phyloP scores from a whole-genome alignment of 2,329 filamentous ascomycete genomes.

The Cytospora piceicola region DNA sequence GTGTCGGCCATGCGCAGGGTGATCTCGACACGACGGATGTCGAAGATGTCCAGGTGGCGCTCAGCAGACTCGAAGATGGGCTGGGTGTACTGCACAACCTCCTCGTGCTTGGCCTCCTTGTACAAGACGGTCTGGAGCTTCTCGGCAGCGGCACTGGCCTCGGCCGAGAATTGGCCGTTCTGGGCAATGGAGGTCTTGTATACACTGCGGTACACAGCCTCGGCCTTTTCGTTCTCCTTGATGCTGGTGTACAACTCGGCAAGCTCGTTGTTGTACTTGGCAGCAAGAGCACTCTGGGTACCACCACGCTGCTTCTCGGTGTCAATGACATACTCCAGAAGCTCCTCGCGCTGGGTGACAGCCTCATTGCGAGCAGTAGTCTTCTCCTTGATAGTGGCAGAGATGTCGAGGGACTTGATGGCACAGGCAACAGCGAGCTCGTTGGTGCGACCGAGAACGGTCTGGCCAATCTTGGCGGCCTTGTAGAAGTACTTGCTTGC shows the following conservation, averaged over 20 bases:
- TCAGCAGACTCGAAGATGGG: conserved; percentile 31
- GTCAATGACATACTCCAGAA: conserved; percentile 31
- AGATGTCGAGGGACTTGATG: conserved; percentile 27
- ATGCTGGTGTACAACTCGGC: conserved; percentile 31
- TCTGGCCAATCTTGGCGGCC: conserved; percentile 29
- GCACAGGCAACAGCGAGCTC: conserved; percentile 29
- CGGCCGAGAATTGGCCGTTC: conserved; percentile 27
- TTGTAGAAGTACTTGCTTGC: conserved; percentile 31
- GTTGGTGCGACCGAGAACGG: conserved; percentile 26
- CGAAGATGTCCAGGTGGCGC: conserved; percentile 29
- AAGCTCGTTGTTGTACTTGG: conserved; percentile 32
- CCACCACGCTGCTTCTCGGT: conserved; percentile 31
- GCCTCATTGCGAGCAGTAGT: conserved; percentile 25
- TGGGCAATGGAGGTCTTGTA: conserved; percentile 29
- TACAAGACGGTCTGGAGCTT: conserved; percentile 31
- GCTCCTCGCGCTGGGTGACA: conserved; percentile 32
- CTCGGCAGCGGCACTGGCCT: conserved; percentile 28
- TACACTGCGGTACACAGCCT: conserved; percentile 29
- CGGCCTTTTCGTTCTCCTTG: conserved; percentile 31
- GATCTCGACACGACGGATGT: conserved; percentile 30
- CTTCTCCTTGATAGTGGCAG: conserved; percentile 27
- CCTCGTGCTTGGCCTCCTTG: conserved; percentile 30
- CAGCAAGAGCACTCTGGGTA: conserved; percentile 25
- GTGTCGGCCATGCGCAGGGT: conserved; percentile 30
- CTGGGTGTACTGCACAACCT: conserved; percentile 30